Conservation (phyloP, 768 basidiomycete genomes). For the Rhizopogon vesiculosus region DNA sequence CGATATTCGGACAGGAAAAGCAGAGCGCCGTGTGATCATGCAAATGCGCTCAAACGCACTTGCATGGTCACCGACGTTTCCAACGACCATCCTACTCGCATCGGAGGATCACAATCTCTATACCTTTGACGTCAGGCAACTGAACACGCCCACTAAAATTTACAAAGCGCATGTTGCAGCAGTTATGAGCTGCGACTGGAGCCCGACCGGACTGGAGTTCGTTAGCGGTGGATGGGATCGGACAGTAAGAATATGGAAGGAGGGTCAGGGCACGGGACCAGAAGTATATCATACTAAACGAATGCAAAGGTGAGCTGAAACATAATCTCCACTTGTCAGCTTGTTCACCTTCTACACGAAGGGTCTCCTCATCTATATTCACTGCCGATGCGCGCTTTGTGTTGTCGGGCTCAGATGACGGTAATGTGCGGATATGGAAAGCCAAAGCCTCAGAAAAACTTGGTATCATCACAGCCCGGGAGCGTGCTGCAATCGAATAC, state of each 20-base stretch:
- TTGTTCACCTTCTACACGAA: slow-evolving; percentile 21
- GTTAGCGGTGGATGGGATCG: slow-evolving; percentile 97
- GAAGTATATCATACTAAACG: slow-evolving; percentile 98
- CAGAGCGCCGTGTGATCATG: slow-evolving; percentile 88
- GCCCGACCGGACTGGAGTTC: slow-evolving; percentile 92
- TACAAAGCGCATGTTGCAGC: slow-evolving; percentile 98
- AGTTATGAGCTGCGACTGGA: slow-evolving; percentile 97
- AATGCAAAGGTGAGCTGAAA: slow-evolving; percentile 78
- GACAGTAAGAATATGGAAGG: slow-evolving; percentile 90
- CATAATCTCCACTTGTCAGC: neutral
- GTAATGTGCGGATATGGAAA: slow-evolving; percentile 95
- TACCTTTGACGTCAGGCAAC: slow-evolving; percentile 91
- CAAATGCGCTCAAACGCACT: slow-evolving; percentile 90
- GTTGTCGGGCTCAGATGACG: slow-evolving; percentile 88
- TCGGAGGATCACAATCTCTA: slow-evolving; percentile 99
- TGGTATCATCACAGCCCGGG: slow-evolving; percentile 85
- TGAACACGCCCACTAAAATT: slow-evolving; percentile 79
- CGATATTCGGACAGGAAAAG: slow-evolving; percentile 95
- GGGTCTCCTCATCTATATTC: slow-evolving; percentile 85
- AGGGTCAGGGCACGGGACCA: slow-evolving; percentile 71
- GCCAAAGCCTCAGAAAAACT: slow-evolving; percentile 89
- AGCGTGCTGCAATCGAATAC: slow-evolving; percentile 91
- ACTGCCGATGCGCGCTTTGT: slow-evolving; percentile 91
- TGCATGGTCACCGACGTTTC: slow-evolving; percentile 95
- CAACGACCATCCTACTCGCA: slow-evolving; percentile 87